Base-by-base conservation (phyloP, 1,139 yeast genomes). In the Zhuliangozyma parablackwelliae region DNA sequence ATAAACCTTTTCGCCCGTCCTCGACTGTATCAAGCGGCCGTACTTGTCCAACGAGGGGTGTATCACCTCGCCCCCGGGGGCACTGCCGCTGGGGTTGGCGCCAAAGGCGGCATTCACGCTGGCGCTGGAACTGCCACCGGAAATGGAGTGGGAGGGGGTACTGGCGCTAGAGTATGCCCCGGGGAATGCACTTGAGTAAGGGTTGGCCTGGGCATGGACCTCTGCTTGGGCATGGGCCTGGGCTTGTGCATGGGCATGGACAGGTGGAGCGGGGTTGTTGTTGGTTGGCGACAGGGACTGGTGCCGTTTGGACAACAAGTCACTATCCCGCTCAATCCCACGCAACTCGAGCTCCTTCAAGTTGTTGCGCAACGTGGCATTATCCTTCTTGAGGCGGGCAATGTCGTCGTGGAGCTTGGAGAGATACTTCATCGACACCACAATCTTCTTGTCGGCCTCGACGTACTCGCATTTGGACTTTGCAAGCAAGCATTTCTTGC, bases 401-500 rank as follows among this genome's bases (percentile, higher is more conserved):
- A 83, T 73, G 45, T 80, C 85, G 34, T 78, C 84, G 49, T 85
- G 94, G 10, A 86, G 61, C 46, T 75, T 77, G 38, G 80, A 78
- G 35, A 86, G 57, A 50, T 85, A 85, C 48, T 80, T 81, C 76
- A 84, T 72, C 1, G 92, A 81, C 0, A 85, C 86, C 25, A 84
- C 88, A 13, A 86, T 73, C 54, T 85, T 84, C 63, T 79, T 82
- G 39, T 83, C 89, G 2, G 85, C 88, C 53, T 83, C 92, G 20
- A 78, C 73, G 48, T 85, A 86, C 50, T 83, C 89, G 62, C 95
- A 86, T 26, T 70, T 68, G 2, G 80, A 65, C 38, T 70, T 72
- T 12, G 85, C 78, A 35, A 72, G 57, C 13, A 59, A 63, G 54
- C 95, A 86, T 50, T 81, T 80, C 38, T 67, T 61, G 55, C 95